These are phyloP conservation scores for Xerocomus minutiporus DNA, from an alignment of 1,284 basidiomycete genomes.

Conservation along the genomic window DNA sequence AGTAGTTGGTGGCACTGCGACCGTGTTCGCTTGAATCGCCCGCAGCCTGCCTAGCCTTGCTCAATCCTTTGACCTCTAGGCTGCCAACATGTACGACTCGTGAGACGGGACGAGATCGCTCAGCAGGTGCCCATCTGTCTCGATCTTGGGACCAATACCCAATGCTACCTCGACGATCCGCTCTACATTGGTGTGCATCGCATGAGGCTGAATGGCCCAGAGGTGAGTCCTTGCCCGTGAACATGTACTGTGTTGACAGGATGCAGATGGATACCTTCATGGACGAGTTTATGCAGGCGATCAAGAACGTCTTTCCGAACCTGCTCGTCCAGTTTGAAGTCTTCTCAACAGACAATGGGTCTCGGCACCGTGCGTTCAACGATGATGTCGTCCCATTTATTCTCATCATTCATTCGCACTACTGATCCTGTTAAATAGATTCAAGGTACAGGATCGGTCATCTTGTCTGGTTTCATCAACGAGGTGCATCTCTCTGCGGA, in stretches of 20 bases:
- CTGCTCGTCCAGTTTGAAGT: slow-evolving; percentile 81
- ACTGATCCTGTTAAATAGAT: slow-evolving; percentile 37
- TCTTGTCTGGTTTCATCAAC: slow-evolving; percentile 76
- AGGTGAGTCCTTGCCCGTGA: slow-evolving; percentile 31
- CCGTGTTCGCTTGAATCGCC: too few species aligned
- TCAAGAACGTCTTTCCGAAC: slow-evolving; percentile 63
- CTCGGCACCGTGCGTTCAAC: slow-evolving; percentile 75
- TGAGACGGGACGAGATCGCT: too few species aligned
- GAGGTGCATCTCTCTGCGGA: slow-evolving; percentile 64
- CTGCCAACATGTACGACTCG: too few species aligned
- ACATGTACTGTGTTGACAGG: not conserved
- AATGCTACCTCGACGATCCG: slow-evolving; percentile 70
- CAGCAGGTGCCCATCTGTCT: slow-evolving; percentile 61
- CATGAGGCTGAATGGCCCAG: slow-evolving; percentile 49
- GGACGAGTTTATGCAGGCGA: slow-evolving; percentile 77
- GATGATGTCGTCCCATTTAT: slow-evolving; percentile 53
- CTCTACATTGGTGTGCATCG: slow-evolving; percentile 74
- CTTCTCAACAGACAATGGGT: slow-evolving; percentile 74
- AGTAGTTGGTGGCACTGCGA: too few species aligned
- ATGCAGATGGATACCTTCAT: slow-evolving; percentile 70
- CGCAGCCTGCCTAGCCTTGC: too few species aligned
- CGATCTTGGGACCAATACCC: slow-evolving; percentile 77
- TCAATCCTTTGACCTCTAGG: too few species aligned
- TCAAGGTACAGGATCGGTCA: slow-evolving; percentile 70
- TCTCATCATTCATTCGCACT: not conserved